Base-by-base conservation (phyloP, 2,329 filamentous ascomycete species). In the Venturiaceae sp. region DNA sequence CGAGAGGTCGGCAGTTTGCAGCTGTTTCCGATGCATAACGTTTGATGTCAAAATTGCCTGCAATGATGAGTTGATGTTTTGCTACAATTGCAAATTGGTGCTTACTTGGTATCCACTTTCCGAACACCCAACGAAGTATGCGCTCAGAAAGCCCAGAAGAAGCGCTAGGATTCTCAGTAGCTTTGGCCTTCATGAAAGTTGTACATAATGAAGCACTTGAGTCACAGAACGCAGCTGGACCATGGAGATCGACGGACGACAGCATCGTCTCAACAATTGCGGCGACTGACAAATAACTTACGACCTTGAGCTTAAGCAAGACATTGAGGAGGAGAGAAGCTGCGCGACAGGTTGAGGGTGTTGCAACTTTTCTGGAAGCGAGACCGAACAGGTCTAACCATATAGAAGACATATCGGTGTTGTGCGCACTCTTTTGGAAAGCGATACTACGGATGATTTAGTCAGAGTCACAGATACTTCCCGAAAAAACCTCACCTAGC, bases 321-420 rank as follows among this genome's bases (percentile, higher is more conserved):
- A 82, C 76, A 61, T 85, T 78, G 63, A 96, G 77, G 3, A 94
- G 71, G 65, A 87, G 80, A 68, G 87, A 91, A 11, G 92, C 88
- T 46, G 89, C 83, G 63, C 94, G 85, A 62, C 88, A 92, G 3
- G 83, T 87, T 1, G 78, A 78, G 23, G 85, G 77, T 54, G 88
- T 84, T 60, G 85, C 87, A 58, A 95, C 77, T 36, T 84, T 83
- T 60, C 90, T 83, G 47, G 81, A 80, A 30, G 87, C 83, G 8
- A 88, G 75, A 63, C 90, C 86, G 89, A 91, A 96, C 19, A 85
- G 71, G 60, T 88, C 83, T 59, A 80, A 78, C 90, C 91, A 96
- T 30, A 75, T 71, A 1, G 66, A 63, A 60, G 71, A 72, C 11
- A 84, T 67, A 46, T 67, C 67, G n/a, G 64, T 60, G 19, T 75